Percentiles rank a stretch among this genome's conserved stretches.
Conservation (phyloP, 108 stramenopile genomes). For the Skeletonema marinoi region DNA sequence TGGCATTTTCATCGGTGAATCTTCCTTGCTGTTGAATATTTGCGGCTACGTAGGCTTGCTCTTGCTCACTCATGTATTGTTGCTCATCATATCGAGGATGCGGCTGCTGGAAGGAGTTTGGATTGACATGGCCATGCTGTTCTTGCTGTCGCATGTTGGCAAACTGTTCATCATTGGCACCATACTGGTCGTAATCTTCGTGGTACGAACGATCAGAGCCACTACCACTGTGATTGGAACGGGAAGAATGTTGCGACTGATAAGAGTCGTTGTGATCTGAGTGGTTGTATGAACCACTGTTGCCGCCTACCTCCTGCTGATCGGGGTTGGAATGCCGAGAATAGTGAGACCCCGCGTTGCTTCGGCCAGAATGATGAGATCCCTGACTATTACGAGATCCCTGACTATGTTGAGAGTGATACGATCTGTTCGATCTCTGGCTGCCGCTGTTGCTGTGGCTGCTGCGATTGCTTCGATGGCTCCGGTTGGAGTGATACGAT, state of each 20-base stretch:
- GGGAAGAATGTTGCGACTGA: not conserved
- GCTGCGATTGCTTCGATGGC: not conserved
- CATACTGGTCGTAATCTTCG: not conserved
- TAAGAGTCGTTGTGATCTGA: not conserved
- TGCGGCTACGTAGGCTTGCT: not conserved
- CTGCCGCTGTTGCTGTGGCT: constrained; percentile 2
- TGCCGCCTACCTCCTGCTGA: not conserved
- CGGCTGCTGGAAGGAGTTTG: not conserved
- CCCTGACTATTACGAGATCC: not conserved
- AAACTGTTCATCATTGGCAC: not conserved
- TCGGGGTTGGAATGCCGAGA: constrained; percentile 1
- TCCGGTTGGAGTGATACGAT: constrained; percentile 1
- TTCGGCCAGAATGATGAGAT: not conserved
- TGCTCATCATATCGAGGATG: not conserved
- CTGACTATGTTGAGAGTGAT: not conserved
- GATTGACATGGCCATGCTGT: not conserved
- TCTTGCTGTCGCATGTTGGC: not conserved
- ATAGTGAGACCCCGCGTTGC: not conserved
- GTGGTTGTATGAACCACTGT: not conserved
- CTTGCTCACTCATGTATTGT: not conserved
- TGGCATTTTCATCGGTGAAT: not conserved
- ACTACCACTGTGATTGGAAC: not conserved
- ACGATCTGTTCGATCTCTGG: not conserved
- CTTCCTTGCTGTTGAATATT: not conserved
- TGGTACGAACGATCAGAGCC: not conserved